Base-by-base conservation (phyloP, 2,329 filamentous ascomycete species). In the Aspergillus costaricaensis region DNA sequence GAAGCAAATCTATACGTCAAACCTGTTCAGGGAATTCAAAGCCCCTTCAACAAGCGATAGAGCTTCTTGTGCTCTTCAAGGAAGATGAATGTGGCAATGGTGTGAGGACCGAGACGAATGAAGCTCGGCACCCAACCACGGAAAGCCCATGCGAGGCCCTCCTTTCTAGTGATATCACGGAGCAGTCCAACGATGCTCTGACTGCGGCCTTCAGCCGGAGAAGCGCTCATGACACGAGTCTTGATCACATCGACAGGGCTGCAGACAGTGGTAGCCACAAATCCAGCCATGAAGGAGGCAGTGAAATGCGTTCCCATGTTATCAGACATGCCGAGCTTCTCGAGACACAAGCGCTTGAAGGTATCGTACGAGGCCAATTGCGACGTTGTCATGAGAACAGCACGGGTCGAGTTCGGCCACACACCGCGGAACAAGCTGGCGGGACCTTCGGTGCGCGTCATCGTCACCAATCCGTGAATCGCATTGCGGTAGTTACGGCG, bases 401-500 rank as follows among this genome's bases (percentile, higher is more conserved):
- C 86, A 50, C 86, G 79, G 17, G 82, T 81, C 32, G 82, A 84
- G 71, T 88, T 89, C 3, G 86, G 85, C 81, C 83, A 86, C 2
- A 88, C 84, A 41, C 86, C 95, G 58, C 93, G 86, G 81, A 96
- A 96, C 69, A 96, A 84, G 70, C 86, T 89, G 58, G 78, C 75
- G 19, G 87, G 72, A 3, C 95, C 95, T 78, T 99, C 95, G 66
- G 92, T 87, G 58, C 89, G 85, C n/a, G 88, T 85, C 91, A 98
- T 96, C 65, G 91, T 88, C 25, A 90, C 79, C 70, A 98, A 82
- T 27, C 95, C 95, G 73, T 98, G 89, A 51, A 97, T 76, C 3
- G 93, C 95, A 76, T 98, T 86, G 65, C 87, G 89, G 80, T 99
- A 99, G 77, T 96, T 95, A 59, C 94, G 86, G 51, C 91, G 87